Evolutionary conservation across 495 filamentous ascomycete genomes (phyloP).

Genomic region (Penicillium dipodomyicola): DNA sequence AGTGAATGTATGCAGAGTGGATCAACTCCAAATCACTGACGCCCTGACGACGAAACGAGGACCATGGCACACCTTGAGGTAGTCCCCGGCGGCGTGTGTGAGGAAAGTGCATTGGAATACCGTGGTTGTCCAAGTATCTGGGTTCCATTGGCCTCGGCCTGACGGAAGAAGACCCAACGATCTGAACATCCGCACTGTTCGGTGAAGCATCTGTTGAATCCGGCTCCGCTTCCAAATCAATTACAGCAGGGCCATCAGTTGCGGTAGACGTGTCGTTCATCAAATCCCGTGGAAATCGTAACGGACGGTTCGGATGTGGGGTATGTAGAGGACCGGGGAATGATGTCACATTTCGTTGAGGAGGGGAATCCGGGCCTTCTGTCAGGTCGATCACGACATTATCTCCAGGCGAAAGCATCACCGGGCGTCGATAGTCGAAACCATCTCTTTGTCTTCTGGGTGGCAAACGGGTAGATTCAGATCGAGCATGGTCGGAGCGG

Average conservation of each 20-base stretch:
- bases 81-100: background rate
- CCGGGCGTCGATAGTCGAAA: constrained; percentile 50
- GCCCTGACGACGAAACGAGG: no score
- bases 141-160: constrained; percentile 12
- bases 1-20: no score
- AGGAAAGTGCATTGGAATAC: constrained; percentile 2
- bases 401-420: constrained; percentile 24
- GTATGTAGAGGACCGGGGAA: background rate
- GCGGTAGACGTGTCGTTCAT: constrained; percentile 10
- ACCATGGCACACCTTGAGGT: no score
- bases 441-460: constrained; percentile 37
- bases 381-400: constrained; percentile 57
- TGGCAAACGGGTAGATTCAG: constrained; percentile 24
- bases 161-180: constrained; percentile 28
- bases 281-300: constrained; percentile 21
- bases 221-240: constrained; percentile 37
- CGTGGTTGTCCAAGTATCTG: constrained; percentile 10
- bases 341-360: constrained; percentile 10
- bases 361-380: constrained; percentile 44
- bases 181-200: constrained; percentile 41
- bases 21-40: no score
- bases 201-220: constrained; percentile 23
- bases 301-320: background rate
- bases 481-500: constrained; percentile 14
- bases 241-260: constrained; percentile 21